These are phyloP conservation scores for Ambrosia trifida DNA, from an alignment of 129 eudicot genomes.

Conservation along the genomic window DNA sequence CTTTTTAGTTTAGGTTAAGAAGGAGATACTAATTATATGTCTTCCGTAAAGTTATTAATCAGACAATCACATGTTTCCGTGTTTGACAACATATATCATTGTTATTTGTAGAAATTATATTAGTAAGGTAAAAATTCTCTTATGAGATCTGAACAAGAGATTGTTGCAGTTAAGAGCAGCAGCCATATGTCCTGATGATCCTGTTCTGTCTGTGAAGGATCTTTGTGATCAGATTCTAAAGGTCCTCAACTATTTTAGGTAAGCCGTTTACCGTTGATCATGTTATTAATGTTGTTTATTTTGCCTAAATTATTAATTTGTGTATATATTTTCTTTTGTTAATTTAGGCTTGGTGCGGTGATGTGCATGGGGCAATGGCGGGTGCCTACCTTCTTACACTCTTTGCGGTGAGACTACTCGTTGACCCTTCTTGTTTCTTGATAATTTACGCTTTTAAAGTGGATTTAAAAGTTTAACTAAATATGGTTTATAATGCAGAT, in stretches of 20 bases:
- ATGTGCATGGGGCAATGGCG: constrained; percentile 97
- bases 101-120: constrained; percentile 4
- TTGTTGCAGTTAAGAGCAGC: constrained; percentile 84
- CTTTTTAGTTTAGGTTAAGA: background rate
- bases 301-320: background rate
- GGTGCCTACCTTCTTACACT: constrained; percentile 93
- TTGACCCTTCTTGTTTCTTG: background rate
- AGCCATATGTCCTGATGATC: constrained; percentile 57
- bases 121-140: constrained; percentile 47
- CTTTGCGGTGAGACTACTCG: constrained; percentile 68
- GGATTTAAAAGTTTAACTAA: constrained; percentile 12
- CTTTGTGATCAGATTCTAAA: constrained; percentile 38
- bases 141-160: constrained; percentile 58
- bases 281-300: background rate
- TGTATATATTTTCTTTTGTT: background rate
- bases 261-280: constrained; percentile 2
- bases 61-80: background rate
- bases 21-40: background rate
- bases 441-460: background rate
- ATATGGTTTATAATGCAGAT: constrained; percentile 49
- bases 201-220: too few relatives aligned
- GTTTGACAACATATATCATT: background rate
- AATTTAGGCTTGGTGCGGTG: constrained; percentile 85
- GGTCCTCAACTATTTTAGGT: constrained; percentile 68
- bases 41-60: background rate